Base-by-base conservation (phyloP, 176 grass and related monocot species). In the sorghum (Sorghum bicolor) region DNA sequence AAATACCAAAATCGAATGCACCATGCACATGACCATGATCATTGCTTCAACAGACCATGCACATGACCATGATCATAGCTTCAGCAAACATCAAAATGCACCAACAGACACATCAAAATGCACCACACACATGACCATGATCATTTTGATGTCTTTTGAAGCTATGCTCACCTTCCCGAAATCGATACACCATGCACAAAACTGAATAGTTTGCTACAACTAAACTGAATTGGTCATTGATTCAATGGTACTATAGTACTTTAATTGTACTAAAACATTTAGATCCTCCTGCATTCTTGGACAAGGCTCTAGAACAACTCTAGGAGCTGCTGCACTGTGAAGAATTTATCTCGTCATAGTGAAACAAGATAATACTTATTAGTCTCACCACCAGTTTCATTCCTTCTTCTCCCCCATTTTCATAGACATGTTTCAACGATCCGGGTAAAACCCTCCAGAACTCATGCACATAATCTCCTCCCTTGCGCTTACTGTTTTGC, bases 381-480 rank as follows among this genome's bases (percentile, higher is more conserved):
- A n/a, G n/a, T n/a, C n/a, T n/a, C n/a, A n/a, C n/a, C n/a, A n/a
- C n/a, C n/a, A n/a, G n/a, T 94, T 98, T 95, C 83, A 94, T 98
- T 74, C 77, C 91, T 50, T 82, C 76, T 53, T 90, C 96, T 70
- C 86, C 91, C 9, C 89, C 91, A 47, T 89, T 92, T 82, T 90
- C 85, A 74, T 92, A 89, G 10, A 98, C 77, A 82, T 90, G 28
- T 89, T 93, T 98, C 79, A 98, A 68, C 63, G 82, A 93, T 64
- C 77, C 70, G 64, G 96, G 96, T n/a, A 98, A 89, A 81, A 98
- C 96, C 89, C 88, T 98, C 96, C 96, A 98, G 86, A 98, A 98
- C 87, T 98, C 96, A 88, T 95, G 92, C 31, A 98, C 91, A 71
- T 89, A 95, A 61, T 98, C 96, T 24, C 89, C 88, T 73, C 96